Evolutionary conservation across 352 stramenopile genomes (phyloP).

Genomic region (Globisporangium carolinianum): DNA sequence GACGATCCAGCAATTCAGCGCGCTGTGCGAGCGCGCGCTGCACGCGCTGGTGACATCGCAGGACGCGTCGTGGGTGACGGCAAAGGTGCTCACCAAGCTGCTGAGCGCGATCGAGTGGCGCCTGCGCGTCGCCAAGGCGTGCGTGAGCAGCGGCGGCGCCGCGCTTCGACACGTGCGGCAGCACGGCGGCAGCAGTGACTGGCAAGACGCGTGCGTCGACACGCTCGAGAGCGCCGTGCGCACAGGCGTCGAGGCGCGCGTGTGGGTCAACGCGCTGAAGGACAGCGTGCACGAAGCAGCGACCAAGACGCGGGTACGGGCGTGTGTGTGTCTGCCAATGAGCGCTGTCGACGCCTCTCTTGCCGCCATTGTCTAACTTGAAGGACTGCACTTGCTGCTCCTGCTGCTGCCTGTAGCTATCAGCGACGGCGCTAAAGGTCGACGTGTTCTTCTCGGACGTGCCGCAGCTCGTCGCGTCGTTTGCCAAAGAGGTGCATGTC

Average conservation of each 20-base stretch:
- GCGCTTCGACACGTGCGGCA: conserved; percentile 7
- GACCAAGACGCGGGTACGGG: conserved; percentile 33
- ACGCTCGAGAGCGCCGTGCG: conserved; percentile 14
- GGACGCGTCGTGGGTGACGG: conserved; percentile 28
- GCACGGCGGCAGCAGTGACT: not conserved
- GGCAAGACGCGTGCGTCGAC: not conserved
- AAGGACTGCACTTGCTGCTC: not conserved
- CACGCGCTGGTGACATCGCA: conserved; percentile 21
- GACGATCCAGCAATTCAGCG: not conserved
- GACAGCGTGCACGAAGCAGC: conserved; percentile 29
- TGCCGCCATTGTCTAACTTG: too few relatives aligned
- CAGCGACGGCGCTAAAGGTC: conserved; percentile 48
- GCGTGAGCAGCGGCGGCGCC: not conserved
- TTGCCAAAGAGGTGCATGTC: conserved; percentile 31
- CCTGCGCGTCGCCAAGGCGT: conserved; percentile 35
- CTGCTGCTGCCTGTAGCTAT: conserved; percentile 23
- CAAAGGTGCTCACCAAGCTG: conserved; percentile 33
- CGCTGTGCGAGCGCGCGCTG: conserved; percentile 5
- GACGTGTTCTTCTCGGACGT: conserved; percentile 61
- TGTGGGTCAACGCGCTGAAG: conserved; percentile 33
- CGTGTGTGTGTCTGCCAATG: not conserved
- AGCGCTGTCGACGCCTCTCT: too few relatives aligned
- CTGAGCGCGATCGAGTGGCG: conserved; percentile 38
- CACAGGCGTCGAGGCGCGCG: conserved; percentile 17
- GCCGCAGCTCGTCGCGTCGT: conserved; percentile 25